Percentiles rank a stretch among this genome's conserved stretches.
phyloP scores from a whole-genome alignment of 306 rosid species.

The Pterocarpus santalinus region DNA sequence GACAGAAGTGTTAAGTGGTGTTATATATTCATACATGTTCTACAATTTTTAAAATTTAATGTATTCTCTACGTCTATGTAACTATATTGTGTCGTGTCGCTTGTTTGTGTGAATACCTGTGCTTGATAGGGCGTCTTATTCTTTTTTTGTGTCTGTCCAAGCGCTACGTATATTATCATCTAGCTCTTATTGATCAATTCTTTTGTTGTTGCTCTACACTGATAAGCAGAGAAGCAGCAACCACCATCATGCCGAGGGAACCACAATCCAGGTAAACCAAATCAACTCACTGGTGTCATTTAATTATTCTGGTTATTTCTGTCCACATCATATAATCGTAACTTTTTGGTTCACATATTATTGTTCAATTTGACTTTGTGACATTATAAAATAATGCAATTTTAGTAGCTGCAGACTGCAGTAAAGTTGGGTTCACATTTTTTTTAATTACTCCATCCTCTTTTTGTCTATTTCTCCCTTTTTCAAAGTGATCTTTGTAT shows the following conservation, averaged over 20 bases:
- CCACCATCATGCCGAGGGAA: conserved; percentile 47
- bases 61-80: too few species aligned
- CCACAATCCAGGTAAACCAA: conserved; percentile 47
- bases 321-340: conserved; percentile 1
- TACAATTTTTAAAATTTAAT: too few species aligned
- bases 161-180: neutral
- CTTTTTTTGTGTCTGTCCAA: neutral
- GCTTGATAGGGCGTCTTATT: too few species aligned
- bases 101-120: too few species aligned
- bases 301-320: neutral
- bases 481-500: neutral
- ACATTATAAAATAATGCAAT: conserved; percentile 23
- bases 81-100: too few species aligned
- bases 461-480: neutral
- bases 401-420: neutral
- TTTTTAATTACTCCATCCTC: neutral
- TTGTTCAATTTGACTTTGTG: neutral
- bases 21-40: too few species aligned
- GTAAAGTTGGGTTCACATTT: neutral
- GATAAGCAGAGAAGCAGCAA: conserved; percentile 41
- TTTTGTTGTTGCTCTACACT: conserved; percentile 36
- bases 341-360: neutral
- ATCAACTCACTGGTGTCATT: conserved; percentile 15
- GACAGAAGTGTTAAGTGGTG: too few species aligned
- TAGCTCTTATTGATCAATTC: conserved; percentile 19